A percentile compares a stretch with the other conserved stretches of the same genome.
These are phyloP conservation scores for Leccinum pachyderme DNA, from an alignment of 1,284 basidiomycete species.

Conservation along the genomic window DNA sequence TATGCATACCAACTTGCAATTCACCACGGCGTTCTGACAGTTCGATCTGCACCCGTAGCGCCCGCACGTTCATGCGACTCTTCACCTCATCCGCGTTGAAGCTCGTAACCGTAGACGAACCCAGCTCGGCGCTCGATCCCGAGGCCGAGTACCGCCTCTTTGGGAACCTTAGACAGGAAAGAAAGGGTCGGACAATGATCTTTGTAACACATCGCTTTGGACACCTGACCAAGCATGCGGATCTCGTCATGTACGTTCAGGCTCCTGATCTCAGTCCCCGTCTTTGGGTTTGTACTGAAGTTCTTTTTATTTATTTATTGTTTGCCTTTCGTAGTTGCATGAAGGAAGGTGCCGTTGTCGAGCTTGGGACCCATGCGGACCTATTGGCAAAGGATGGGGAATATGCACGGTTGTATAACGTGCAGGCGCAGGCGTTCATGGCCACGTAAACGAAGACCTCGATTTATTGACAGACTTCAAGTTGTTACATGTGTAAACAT, in stretches of 20 bases:
- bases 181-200: conserved; percentile 61
- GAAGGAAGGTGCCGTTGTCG: conserved; percentile 53
- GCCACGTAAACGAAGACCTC: neutral
- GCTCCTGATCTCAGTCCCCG: neutral
- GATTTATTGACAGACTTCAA: neutral
- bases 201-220: conserved; percentile 72
- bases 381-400: conserved; percentile 47
- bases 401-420: conserved; percentile 53
- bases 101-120: conserved; percentile 51
- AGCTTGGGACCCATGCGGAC: conserved; percentile 53
- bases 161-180: conserved; percentile 45
- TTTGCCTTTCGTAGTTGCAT: conserved; percentile 48
- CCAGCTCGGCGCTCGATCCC: conserved; percentile 53
- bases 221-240: conserved; percentile 61
- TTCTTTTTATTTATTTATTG: neutral
- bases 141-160: conserved; percentile 52
- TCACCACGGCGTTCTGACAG: neutral
- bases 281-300: neutral
- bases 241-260: conserved; percentile 52
- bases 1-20: neutral
- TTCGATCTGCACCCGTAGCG: conserved; percentile 20
- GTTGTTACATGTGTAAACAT: too few species aligned
- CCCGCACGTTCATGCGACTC: conserved; percentile 45
- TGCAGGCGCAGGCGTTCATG: conserved; percentile 54
- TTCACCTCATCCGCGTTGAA: conserved; percentile 42